Evolutionary conservation across 2,329 filamentous ascomycete genomes (phyloP), one percentile per base, ranked within the genome.

Genomic region (Mycosphaerella sp.): DNA sequence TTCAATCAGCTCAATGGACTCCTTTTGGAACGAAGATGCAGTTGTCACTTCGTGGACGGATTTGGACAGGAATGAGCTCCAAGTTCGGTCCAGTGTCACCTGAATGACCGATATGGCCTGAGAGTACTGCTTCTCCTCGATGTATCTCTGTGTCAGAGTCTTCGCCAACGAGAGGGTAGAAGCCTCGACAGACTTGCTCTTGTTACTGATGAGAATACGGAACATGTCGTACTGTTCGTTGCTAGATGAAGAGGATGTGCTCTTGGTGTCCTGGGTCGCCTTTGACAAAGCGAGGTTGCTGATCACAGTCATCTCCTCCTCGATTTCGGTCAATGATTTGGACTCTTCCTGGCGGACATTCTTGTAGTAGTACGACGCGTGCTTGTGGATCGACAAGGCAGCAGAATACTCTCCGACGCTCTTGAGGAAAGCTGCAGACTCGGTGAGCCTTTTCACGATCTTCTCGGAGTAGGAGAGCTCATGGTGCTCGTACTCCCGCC

Each of bases 401-500:
- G 72, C 67, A 8, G 69, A 67, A 40, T 72, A 70, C 4, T 75
- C 65, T 2, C 74, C 75, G n/a, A 77, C 70, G 1, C 69, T 66
- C 57, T 73, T 74, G 71, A 79, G 73, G 29, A 73, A 67, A 40
- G 71, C 72, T 14, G 75, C 75, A 40, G 77, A 69, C 50, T 72
- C 69, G 6, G 68, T 59, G 59, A 72, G 53, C 59, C 69, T 56
- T 14, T 54, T 56, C 31, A 65, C 57, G 11, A 66, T 61, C 23
- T 42, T 57, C 54, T 64, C 62, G 21, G 60, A 60, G 55, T 57
- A 63, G 10, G 59, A 56, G 5, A 66, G 51, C 50, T 71, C 73
- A 43, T 71, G 72, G 43, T 74, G 70, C 51, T 75, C 70, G 57
- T 79, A 78, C 58, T 79, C 77, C 48, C 76, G 70, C 73, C 75